Evolutionary conservation across 2,329 filamentous ascomycete species (phyloP).

Genomic region (Xenoacremonium recifei): DNA sequence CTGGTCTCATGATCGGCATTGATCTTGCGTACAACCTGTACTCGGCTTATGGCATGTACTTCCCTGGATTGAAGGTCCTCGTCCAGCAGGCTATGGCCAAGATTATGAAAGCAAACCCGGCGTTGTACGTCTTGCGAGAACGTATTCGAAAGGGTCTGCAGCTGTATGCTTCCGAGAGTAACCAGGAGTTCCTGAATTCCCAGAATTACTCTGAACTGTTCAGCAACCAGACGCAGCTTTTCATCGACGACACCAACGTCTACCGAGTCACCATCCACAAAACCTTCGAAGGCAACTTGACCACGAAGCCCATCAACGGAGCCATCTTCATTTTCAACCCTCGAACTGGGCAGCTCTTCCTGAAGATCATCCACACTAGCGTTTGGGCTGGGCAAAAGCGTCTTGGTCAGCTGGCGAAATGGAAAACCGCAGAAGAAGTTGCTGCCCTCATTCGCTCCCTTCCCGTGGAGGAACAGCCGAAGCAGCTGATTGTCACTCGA

Average conservation of each 20-base stretch:
- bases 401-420: constrained; percentile 96
- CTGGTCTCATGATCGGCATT: constrained; percentile 95
- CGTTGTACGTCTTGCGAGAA: constrained; percentile 91
- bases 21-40: constrained; percentile 98
- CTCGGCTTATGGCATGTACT: constrained; percentile 97
- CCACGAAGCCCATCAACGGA: constrained; percentile 98
- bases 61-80: constrained; percentile 93
- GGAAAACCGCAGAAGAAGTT: constrained; percentile 99
- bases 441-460: constrained; percentile 93
- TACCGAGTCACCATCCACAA: constrained; percentile 99
- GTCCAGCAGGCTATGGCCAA: constrained; percentile 99
- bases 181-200: constrained; percentile 98
- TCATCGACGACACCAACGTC: constrained; percentile 98
- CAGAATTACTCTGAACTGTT: constrained; percentile 99
- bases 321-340: constrained; percentile 99
- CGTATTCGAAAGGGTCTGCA: constrained; percentile 98
- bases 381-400: constrained; percentile 99
- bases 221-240: constrained; percentile 97
- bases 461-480: constrained; percentile 96
- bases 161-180: constrained; percentile 96
- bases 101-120: constrained; percentile 99
- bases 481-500: constrained; percentile 95
- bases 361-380: constrained; percentile 99
- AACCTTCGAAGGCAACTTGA: constrained; percentile 98
- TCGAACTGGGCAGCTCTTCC: constrained; percentile 93